Base-by-base conservation (phyloP, 805 yeast genomes). In the Yarrowia hollandica region DNA sequence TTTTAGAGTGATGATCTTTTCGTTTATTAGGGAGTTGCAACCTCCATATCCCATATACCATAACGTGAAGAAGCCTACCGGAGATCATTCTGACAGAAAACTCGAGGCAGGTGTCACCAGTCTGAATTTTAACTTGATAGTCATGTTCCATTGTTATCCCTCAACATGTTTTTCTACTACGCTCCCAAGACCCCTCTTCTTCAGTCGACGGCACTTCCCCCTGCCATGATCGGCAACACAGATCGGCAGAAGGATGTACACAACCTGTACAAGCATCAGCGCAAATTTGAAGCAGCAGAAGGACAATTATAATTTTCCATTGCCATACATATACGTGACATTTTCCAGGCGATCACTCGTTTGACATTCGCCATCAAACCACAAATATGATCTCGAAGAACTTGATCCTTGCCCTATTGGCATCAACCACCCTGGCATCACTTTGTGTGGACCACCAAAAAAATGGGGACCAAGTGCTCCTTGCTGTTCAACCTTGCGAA, bases 401-500 rank as follows among this genome's bases (percentile, higher is more conserved):
- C 48, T 12, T 41, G 23, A 26, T 41, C 23, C 33, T 41, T 5
- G 8, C 33, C 16, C 16, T 16, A 3, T 18, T 41, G 48, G 33
- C 16, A 4, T 18, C 48, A 7, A 41, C 48, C 12, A 14, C 23
- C 12, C 16, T 44, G 52, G 52, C 26, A 14, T 44, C 52, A 2
- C 35, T 44, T 4, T 44, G 52, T 10, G 52, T 44, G 18, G 52
- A 44, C 35, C 52, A 44, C 25, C 52, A 44, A 21, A 28, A 28
- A 18, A 30, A 18, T 10, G 35, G 25, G 5, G 35, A 30, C 25
- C 52, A 44, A 11, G 35, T 44, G 1, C 52, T 44, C 5, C 16
- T 44, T 16, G 52, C 52, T 14, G 52, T 44, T 6, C 52, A 44
- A n/a, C 52, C 52, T 14, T 44, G 52, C n/a, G 52, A 28, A 15